A percentile compares a stretch with the other conserved stretches of the same genome.
Conservation (phyloP, 129 eudicot species). For the Mikania micrantha region DNA sequence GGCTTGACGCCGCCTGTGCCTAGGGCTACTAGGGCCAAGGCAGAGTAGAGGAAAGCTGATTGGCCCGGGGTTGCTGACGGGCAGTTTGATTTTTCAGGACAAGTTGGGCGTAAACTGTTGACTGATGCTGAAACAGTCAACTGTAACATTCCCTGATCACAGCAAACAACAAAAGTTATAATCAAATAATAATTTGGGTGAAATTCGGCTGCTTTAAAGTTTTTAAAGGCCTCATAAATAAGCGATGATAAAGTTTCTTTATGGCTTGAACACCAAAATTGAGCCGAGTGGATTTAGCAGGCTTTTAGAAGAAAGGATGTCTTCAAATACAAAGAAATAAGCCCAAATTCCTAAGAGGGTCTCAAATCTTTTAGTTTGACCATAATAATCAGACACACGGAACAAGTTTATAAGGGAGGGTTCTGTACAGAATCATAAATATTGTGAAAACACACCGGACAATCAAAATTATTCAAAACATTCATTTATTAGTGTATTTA, state of each 20-base stretch:
- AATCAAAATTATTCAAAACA: too few species aligned
- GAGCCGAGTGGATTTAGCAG: neutral
- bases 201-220: neutral
- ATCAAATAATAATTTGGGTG: neutral
- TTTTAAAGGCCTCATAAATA: neutral
- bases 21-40: constrained; percentile 74
- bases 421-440: too few species aligned
- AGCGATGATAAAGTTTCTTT: neutral
- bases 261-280: neutral
- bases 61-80: constrained; percentile 46
- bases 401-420: too few species aligned
- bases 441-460: too few species aligned
- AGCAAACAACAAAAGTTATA: neutral
- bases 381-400: too few species aligned
- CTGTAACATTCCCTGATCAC: constrained; percentile 68
- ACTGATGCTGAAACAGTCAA: constrained; percentile 62
- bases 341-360: too few species aligned
- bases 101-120: constrained; percentile 52
- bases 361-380: too few species aligned
- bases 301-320: neutral
- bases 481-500: too few species aligned
- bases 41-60: constrained; percentile 45
- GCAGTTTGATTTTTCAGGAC: constrained; percentile 50
- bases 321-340: too few species aligned
- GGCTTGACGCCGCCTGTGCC: constrained; percentile 98